These are phyloP conservation scores for Thermothelomyces thermophilus DNA, from an alignment of 2,329 filamentous ascomycete genomes.

Conservation along the genomic window DNA sequence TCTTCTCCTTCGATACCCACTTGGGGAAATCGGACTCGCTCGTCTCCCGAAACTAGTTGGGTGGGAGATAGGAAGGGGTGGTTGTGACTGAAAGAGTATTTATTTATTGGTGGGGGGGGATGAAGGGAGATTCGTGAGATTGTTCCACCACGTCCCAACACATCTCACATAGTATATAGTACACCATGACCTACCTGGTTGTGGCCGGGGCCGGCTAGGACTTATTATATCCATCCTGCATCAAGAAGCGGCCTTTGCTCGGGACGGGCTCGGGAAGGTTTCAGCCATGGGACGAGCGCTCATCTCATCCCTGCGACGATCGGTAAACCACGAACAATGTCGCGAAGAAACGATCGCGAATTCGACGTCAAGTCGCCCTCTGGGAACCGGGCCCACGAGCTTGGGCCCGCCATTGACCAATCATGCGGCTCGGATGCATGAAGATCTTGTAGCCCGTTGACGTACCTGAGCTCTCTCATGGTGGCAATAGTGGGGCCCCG, in stretches of 20 bases:
- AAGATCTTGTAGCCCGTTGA: not conserved
- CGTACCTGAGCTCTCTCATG: not conserved
- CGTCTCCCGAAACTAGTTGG: too few relatives aligned
- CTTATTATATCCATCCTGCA: conserved; percentile 8
- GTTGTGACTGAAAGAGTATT: too few relatives aligned
- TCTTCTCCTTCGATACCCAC: too few relatives aligned
- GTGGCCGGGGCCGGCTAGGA: not conserved
- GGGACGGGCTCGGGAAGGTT: conserved; percentile 8
- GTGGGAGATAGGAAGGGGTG: too few relatives aligned
- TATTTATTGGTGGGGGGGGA: too few relatives aligned
- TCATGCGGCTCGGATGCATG: conserved; percentile 3
- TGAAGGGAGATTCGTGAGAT: too few relatives aligned
- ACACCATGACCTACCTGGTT: not conserved
- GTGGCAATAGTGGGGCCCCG: conserved; percentile 16
- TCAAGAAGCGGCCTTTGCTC: conserved; percentile 6
- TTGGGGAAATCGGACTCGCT: not conserved
- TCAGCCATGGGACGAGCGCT: not conserved
- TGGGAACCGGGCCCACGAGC: not conserved
- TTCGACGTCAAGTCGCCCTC: not conserved
- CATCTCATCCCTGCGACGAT: conserved; percentile 12
- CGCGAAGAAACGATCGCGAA: conserved; percentile 10
- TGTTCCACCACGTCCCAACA: not conserved
- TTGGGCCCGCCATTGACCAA: conserved; percentile 9
- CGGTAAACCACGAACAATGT: conserved; percentile 6
- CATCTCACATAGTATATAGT: too few relatives aligned